These are phyloP conservation scores for Oropetium thomaeum DNA, from an alignment of 176 grass and related monocot genomes.

Conservation along the genomic window DNA sequence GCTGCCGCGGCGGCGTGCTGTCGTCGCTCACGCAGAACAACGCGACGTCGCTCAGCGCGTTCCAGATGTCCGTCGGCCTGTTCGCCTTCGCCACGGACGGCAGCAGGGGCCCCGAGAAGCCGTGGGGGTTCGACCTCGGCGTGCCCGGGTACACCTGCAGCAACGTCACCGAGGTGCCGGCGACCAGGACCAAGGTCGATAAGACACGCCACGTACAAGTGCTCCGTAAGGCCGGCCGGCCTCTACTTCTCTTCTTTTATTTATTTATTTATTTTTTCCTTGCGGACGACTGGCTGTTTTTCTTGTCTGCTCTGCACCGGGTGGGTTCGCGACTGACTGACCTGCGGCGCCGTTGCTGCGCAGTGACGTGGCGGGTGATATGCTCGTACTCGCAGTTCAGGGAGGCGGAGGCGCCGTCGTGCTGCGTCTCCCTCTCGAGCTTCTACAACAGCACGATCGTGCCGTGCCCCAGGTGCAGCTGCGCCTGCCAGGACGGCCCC, in stretches of 20 bases:
- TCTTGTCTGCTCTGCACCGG: not conserved
- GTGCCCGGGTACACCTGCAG: slow-evolving; percentile 75
- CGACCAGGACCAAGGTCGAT: slow-evolving; percentile 43
- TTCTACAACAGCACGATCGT: slow-evolving; percentile 69
- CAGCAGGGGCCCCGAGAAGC: not conserved
- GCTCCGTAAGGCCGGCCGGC: slow-evolving; percentile 43
- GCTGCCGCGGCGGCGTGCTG: slow-evolving; percentile 62
- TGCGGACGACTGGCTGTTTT: no score
- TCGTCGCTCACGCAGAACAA: slow-evolving; percentile 45
- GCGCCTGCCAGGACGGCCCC: slow-evolving; percentile 31
- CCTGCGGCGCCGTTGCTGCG: not conserved
- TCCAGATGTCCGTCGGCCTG: slow-evolving; percentile 43
- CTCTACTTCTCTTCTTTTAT: no score
- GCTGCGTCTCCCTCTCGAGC: slow-evolving; percentile 66
- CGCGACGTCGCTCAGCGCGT: slow-evolving; percentile 7
- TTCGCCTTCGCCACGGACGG: not conserved
- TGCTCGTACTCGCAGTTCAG: slow-evolving; percentile 78
- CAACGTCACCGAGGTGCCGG: slow-evolving; percentile 26
- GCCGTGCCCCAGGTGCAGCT: slow-evolving; percentile 57
- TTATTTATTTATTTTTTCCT: no score
- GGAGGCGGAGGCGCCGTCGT: slow-evolving; percentile 35
- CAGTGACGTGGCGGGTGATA: slow-evolving; percentile 73
- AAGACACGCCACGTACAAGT: slow-evolving; percentile 25
- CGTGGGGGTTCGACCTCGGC: slow-evolving; percentile 53
- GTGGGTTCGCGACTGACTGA: not conserved